Conservation (phyloP, 768 basidiomycete genomes). For the Phaffia australis region DNA sequence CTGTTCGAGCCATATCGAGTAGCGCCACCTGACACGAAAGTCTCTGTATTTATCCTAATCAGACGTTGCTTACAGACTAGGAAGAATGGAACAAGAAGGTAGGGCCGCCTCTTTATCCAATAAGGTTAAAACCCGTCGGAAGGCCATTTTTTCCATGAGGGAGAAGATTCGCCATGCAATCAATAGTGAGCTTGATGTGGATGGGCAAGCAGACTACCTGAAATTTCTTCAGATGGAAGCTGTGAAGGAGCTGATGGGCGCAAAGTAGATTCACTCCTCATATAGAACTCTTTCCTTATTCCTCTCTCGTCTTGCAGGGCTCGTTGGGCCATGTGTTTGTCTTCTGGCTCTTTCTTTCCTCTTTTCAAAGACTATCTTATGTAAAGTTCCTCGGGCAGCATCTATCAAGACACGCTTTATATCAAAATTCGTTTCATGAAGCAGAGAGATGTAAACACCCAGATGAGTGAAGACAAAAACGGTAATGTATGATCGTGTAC, state of each 20-base stretch:
- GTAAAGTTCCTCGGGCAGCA: no score
- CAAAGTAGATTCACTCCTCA: slow-evolving; percentile 6
- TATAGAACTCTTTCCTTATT: no score
- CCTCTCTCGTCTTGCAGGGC: not conserved
- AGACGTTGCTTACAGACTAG: slow-evolving; percentile 20
- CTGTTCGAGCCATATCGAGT: not conserved
- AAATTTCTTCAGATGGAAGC: slow-evolving; percentile 60
- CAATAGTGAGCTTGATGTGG: slow-evolving; percentile 59
- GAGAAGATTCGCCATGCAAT: slow-evolving; percentile 64
- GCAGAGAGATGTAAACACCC: no score
- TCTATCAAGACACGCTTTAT: no score
- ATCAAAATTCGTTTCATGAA: no score
- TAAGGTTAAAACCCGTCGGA: slow-evolving; percentile 11
- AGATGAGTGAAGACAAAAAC: no score
- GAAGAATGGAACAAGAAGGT: slow-evolving; percentile 8
- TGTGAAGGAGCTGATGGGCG: slow-evolving; percentile 47
- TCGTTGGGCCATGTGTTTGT: no score
- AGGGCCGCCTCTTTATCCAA: slow-evolving; percentile 4
- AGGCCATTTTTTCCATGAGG: slow-evolving; percentile 46
- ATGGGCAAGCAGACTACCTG: slow-evolving; percentile 57
- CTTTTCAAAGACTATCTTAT: no score
- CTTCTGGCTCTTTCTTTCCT: no score
- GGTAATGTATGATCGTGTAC: no score
- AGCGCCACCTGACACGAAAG: not conserved
- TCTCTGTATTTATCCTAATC: not conserved